Base-by-base conservation (phyloP, 345 rosid genomes). In the Hibiscus trionum region DNA sequence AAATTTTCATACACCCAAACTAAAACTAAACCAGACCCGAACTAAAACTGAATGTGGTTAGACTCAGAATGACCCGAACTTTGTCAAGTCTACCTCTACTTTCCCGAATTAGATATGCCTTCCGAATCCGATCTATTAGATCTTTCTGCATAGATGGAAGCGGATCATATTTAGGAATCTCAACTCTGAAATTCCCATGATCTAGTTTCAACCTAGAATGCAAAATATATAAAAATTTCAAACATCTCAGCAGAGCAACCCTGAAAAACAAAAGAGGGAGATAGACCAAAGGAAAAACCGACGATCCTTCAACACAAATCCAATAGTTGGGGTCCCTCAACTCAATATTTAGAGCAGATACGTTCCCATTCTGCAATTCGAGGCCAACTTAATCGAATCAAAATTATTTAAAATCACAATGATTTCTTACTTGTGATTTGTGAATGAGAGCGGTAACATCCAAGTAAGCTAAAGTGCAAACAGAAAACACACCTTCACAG, bases 231-330 rank as follows among this genome's bases (percentile, higher is more conserved):
- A n/a, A 39, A 57, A 66, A 29, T 50, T 62, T 65, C 5, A 12
- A 64, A 63, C 59, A 17, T 76, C 42, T 37, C 42, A 37, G 8
- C 42, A 70, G 59, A 31, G 35, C 35, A 31, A 0, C 27, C 57
- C 66, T 8, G 9, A 37, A 27, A 42, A 46, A 31, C 8, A 42
- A 60, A 26, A 44, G 5, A 27, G 1, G 35, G 46, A 69, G 58
- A 66, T n/a, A 35, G 49, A 4, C 49, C 2, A 74, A 70, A 16
- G 17, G 69, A 71, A 15, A 64, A 10, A 64, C 71, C 3, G 63
- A 86, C 93, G 87, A 88, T 86, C 88, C 77, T 86, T 86, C 73
- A 86, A 75, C 44, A 84, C 83, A 83, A 88, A 88, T 79, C 84
- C 90, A 75, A 86, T 77, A 57, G 83, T 85, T 82, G 47, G 86